Evolutionary conservation across 2,329 filamentous ascomycete species (phyloP), one percentile per base, ranked within the genome.

Genomic region (Epichloe elymi): DNA sequence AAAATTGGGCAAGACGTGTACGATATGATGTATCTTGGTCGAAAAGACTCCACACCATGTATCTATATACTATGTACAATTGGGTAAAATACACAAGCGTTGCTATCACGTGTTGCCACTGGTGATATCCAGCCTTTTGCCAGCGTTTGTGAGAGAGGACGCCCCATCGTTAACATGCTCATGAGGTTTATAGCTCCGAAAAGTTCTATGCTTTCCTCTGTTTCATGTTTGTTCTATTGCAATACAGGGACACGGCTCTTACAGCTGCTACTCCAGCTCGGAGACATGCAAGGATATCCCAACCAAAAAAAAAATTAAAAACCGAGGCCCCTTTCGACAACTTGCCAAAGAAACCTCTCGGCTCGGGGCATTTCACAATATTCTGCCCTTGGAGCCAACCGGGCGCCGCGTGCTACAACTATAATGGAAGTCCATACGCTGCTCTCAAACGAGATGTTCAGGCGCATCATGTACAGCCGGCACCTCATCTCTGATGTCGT

Each of bases 291-390:
- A 46, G 35, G 17, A 5, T 11, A 23, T 46, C 44, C 11, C 46
- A 48, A 23, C 11, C 33, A 33, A 46, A 2, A 17, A 20, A 5
- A n/a, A n/a, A 11, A 12, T 19, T 0, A 17, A 7, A 20, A 15
- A 17, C 14, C 11, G 20, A 40, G 37, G 37, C 3, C 14, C 23
- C 19, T 14, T 10, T 47, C 45, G 23, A 19, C n/a, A 36, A 12
- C 19, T 23, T 4, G 12, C 36, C 11, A 39, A 35, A 36, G 15
- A 23, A 7, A 38, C 20, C 50, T 48, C 39, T 17, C 17, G 54
- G 48, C 52, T 56, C 59, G 47, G 53, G 69, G 74, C 76, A 79
- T 79, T 79, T 79, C 76, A 79, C 76, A 79, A 79, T 79, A 79
- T 79, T 79, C 76, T 79, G 76, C 74, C 70, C 60, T 20, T 37